A percentile compares a stretch with the other conserved stretches of the same genome.
Conservation (phyloP, 805 yeast species). For the Lachancea quebecensis region DNA sequence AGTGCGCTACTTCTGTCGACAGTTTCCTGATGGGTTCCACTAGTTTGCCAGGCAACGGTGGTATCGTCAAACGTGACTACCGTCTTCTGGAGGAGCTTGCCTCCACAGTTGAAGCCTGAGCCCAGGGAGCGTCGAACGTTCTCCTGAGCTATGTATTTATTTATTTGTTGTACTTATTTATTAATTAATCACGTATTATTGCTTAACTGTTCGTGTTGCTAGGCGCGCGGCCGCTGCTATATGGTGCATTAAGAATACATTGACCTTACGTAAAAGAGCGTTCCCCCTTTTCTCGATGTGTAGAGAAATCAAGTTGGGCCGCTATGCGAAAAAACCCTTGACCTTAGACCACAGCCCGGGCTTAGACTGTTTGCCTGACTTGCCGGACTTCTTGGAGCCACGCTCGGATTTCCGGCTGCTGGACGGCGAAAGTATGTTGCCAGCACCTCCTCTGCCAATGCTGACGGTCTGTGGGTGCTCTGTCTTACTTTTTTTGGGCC, state of each 20-base stretch:
- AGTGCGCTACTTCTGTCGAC: conserved; percentile 94
- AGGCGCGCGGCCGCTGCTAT: no score
- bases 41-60: conserved; percentile 88
- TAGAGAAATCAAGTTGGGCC: no score
- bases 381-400: conserved; percentile 4
- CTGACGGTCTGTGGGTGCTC: conserved; percentile 20
- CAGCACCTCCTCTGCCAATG: conserved; percentile 33
- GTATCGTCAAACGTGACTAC: conserved; percentile 80
- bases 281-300: not conserved
- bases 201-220: no score
- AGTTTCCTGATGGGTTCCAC: conserved; percentile 67
- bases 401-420: conserved; percentile 11
- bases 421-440: conserved; percentile 29
- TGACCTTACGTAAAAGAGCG: not conserved
- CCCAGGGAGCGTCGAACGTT: not conserved
- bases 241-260: no score
- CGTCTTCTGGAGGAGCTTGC: conserved; percentile 72
- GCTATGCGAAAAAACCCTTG: conserved; percentile 15
- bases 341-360: conserved; percentile 14
- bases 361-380: conserved; percentile 6
- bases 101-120: conserved; percentile 39
- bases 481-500: conserved; percentile 9
- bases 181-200: not conserved
- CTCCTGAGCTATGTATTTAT: not conserved
- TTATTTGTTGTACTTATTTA: conserved; percentile 1